Evolutionary conservation across 305 asterid species (phyloP).

Genomic region (Ruellia speciosa): DNA sequence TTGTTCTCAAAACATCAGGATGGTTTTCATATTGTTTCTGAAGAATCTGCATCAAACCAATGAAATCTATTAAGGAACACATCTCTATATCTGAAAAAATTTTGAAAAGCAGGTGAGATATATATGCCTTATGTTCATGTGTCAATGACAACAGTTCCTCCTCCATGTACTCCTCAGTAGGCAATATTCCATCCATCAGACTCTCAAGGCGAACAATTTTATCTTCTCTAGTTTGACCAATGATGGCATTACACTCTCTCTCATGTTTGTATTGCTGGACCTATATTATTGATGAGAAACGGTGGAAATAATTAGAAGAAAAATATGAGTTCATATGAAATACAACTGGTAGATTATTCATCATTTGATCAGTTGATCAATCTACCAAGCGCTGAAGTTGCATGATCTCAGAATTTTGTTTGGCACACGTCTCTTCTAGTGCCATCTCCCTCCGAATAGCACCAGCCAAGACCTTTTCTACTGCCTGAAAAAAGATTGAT

Average conservation of each 20-base stretch:
- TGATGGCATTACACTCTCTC: constrained; percentile 86
- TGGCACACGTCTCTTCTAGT: constrained; percentile 74
- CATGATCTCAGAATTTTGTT: constrained; percentile 70
- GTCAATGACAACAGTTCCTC: constrained; percentile 65
- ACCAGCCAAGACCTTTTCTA: constrained; percentile 93
- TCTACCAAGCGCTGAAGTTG: constrained; percentile 89
- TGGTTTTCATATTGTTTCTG: constrained; percentile 74
- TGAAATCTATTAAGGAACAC: constrained; percentile 21
- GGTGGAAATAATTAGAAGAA: neutral
- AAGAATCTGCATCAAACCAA: constrained; percentile 59
- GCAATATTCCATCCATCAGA: constrained; percentile 87
- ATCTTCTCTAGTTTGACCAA: constrained; percentile 88
- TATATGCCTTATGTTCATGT: constrained; percentile 69
- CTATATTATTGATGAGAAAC: constrained; percentile 33
- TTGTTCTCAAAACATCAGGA: constrained; percentile 74
- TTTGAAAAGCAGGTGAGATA: neutral
- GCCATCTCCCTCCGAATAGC: constrained; percentile 99
- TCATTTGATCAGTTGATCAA: constrained; percentile 16
- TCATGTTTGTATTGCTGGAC: constrained; percentile 95
- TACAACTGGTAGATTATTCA: too few species aligned
- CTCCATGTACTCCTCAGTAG: constrained; percentile 82
- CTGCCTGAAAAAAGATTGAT: constrained; percentile 55
- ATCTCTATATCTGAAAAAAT: constrained; percentile 12
- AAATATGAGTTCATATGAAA: neutral
- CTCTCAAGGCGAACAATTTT: constrained; percentile 89